phyloP scores from a whole-genome alignment of 139 green algal species.

The Chlamydomonas eustigma region DNA sequence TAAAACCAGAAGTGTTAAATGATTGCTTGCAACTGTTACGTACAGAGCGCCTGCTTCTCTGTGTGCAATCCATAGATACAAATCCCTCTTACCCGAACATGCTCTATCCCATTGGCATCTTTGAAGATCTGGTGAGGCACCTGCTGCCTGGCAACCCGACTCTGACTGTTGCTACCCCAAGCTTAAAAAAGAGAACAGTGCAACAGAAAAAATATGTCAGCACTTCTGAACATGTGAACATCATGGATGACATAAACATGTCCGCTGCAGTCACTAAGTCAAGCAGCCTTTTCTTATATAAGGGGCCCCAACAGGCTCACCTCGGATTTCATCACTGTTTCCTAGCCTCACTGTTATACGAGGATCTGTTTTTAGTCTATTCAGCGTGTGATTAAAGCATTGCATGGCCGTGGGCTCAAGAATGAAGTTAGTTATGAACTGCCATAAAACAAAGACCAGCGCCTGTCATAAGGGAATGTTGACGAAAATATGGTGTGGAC shows the following conservation, averaged over 20 bases:
- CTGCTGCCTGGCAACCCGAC: slow-evolving; percentile 79
- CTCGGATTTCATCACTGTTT: slow-evolving; percentile 45
- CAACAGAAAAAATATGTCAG: not conserved
- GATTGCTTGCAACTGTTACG: too few relatives aligned
- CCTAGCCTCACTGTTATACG: slow-evolving; percentile 77
- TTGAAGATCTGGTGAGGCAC: slow-evolving; percentile 87
- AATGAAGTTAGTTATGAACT: slow-evolving; percentile 51
- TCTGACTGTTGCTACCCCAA: slow-evolving; percentile 45
- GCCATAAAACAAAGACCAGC: slow-evolving; percentile 51
- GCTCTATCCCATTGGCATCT: slow-evolving; percentile 75
- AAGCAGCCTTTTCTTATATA: not conserved
- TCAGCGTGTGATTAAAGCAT: slow-evolving; percentile 81
- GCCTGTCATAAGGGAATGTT: slow-evolving; percentile 23
- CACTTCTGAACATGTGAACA: not conserved
- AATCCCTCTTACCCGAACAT: slow-evolving; percentile 66
- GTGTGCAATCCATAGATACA: not conserved
- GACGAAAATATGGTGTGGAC: not conserved
- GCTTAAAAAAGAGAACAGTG: too few relatives aligned
- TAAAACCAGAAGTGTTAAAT: too few relatives aligned
- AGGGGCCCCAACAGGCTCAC: slow-evolving; percentile 13
- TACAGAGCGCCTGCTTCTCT: not conserved
- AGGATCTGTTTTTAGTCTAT: slow-evolving; percentile 80
- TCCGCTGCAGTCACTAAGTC: not conserved
- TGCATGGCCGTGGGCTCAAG: slow-evolving; percentile 83
- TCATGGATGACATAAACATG: not conserved